A percentile compares a stretch with the other conserved stretches of the same genome.
phyloP scores from a whole-genome alignment of 495 filamentous ascomycete species.

The Trichoderma reesei region DNA sequence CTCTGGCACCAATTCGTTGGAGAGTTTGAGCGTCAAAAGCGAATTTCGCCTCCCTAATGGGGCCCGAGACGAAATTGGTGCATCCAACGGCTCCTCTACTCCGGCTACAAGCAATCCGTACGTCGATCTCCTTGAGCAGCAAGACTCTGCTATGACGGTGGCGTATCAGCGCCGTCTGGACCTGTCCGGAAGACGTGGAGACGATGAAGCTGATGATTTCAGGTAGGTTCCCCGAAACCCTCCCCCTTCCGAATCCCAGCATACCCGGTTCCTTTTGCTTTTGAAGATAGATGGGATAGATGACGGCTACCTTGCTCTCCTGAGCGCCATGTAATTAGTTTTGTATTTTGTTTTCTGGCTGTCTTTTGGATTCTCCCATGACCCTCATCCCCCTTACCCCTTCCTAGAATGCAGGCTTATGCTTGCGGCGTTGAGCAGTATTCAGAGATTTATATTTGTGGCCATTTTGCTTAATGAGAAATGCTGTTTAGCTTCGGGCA shows the following conservation, averaged over 20 bases:
- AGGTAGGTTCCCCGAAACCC: constrained; percentile 6
- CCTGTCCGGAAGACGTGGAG: constrained; percentile 4
- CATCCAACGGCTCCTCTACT: not conserved
- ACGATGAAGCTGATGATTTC: constrained; percentile 8
- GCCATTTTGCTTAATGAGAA: not conserved
- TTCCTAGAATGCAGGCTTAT: too few relatives aligned
- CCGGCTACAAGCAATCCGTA: constrained; percentile 10
- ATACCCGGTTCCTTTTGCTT: not conserved
- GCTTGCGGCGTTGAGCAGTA: not conserved
- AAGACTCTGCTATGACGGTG: constrained; percentile 15
- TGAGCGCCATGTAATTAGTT: not conserved
- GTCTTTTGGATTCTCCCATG: too few relatives aligned
- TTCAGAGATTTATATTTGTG: not conserved
- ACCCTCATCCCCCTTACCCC: too few relatives aligned
- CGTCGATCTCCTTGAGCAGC: constrained; percentile 11
- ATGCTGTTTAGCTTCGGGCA: constrained; percentile 16
- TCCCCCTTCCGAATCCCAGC: not conserved
- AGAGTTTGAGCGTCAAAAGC: not conserved
- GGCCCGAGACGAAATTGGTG: not conserved
- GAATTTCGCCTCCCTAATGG: not conserved
- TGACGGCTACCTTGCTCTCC: not conserved
- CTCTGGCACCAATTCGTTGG: not conserved
- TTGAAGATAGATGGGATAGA: not conserved
- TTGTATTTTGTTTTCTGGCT: not conserved
- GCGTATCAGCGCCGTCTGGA: constrained; percentile 10